These are phyloP conservation scores for Colletotrichum phormii DNA, from an alignment of 2,329 filamentous ascomycete genomes.

Conservation along the genomic window DNA sequence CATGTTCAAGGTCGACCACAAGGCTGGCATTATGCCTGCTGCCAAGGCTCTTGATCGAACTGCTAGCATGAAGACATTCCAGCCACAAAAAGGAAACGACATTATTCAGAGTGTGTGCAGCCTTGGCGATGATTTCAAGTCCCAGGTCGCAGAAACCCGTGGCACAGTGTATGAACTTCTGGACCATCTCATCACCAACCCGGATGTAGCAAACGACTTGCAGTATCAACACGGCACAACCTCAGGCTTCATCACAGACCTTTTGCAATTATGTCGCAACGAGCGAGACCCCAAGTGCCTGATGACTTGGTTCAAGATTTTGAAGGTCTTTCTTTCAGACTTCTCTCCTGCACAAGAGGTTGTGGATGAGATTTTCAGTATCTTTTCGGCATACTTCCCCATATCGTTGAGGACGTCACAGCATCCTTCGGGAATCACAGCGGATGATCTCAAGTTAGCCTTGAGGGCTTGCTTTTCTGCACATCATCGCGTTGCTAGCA, in stretches of 20 bases:
- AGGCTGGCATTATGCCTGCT: conserved; percentile 67
- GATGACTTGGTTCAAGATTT: conserved; percentile 66
- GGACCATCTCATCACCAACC: conserved; percentile 55
- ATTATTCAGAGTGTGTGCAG: conserved; percentile 63
- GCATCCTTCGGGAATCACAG: conserved; percentile 62
- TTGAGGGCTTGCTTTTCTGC: conserved; percentile 67
- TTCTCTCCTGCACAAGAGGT: conserved; percentile 60
- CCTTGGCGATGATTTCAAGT: conserved; percentile 67
- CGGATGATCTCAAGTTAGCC: conserved; percentile 66
- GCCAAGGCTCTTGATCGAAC: conserved; percentile 64
- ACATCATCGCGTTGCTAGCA: conserved; percentile 56
- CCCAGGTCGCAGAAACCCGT: conserved; percentile 63
- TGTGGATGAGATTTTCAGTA: conserved; percentile 62
- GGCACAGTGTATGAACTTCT: conserved; percentile 64
- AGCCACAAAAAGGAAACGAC: conserved; percentile 57
- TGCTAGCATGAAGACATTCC: conserved; percentile 62
- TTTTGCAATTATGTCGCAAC: conserved; percentile 63
- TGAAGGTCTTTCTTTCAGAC: conserved; percentile 56
- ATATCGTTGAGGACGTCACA: conserved; percentile 67
- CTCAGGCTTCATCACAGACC: conserved; percentile 59
- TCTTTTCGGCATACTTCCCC: conserved; percentile 71
- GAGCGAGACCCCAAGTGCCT: conserved; percentile 70
- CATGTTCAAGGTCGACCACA: conserved; percentile 70
- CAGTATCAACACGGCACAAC: conserved; percentile 56
- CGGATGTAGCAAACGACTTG: conserved; percentile 56